Evolutionary conservation across 768 basidiomycete genomes (phyloP), one percentile per base, ranked within the genome.

Genomic region (Pilatotrama ljubarskyi): DNA sequence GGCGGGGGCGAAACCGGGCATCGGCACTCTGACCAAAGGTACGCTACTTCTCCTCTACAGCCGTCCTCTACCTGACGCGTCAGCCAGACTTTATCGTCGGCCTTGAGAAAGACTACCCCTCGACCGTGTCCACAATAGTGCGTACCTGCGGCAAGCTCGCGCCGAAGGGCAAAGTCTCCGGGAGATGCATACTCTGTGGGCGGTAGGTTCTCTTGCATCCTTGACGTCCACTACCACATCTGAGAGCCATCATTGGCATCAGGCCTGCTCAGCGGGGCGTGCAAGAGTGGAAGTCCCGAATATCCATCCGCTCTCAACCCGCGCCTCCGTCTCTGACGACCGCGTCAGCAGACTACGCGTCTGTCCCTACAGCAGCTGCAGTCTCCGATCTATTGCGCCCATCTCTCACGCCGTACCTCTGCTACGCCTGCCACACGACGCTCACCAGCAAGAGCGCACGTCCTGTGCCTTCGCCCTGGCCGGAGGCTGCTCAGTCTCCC

Each of bases 101-200:
- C 2, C 69, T 94, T 26, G 92, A 94, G 72, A 83, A 80, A 51
- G 86, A 93, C 70, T 94, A 88, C 70, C 92, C 92, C 3, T 91
- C 91, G 0, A 94, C 92, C 0, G 92, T 93, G 11, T 92, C 90
- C 8, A 85, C 92, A 0, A 89, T 94, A 50, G 85, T 85, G 22
- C 83, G 88, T 36, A 93, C 92, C 1, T 91, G 89, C 66, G 85
- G 80, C 5, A 94, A 94, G 72, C 73, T 94, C 25, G 80, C 84
- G 9, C 84, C 92, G 0, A 92, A 88, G 69, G 72, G 81, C 53
- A 76, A 73, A 2, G 74, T 83, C 0, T 72, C 72, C 8, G 77
- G 75, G 0, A 67, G 64, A 7, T 93, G 91, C 68, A 65, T 81
- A 13, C 69, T 92, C 6, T 93, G 91, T 67, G 80, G 84, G 67